A percentile compares a stretch with the other conserved stretches of the same genome.
Evolutionary conservation across 2,329 filamentous ascomycete species (phyloP).

Genomic region (Emergomyces orientalis): DNA sequence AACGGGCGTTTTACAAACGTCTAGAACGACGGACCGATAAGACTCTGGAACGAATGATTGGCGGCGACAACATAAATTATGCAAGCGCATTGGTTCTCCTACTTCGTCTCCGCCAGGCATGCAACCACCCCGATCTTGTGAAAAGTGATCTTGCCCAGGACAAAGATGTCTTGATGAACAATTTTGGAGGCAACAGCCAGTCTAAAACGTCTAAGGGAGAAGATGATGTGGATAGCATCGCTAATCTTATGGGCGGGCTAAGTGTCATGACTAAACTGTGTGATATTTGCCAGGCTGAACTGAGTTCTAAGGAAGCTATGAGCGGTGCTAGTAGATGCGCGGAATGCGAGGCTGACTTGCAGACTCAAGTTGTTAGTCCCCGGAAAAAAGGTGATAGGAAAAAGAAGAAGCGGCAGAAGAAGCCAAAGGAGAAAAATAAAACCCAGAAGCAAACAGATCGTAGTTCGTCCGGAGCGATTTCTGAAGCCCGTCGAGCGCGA

Average conservation of each 20-base stretch:
- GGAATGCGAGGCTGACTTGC: constrained; percentile 67
- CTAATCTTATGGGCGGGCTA: constrained; percentile 76
- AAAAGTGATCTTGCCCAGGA: constrained; percentile 79
- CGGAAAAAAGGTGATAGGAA: constrained; percentile 27
- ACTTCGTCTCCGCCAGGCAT: constrained; percentile 82
- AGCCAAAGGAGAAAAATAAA: constrained; percentile 29
- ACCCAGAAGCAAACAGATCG: constrained; percentile 37
- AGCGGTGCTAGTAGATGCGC: constrained; percentile 53
- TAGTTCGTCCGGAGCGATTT: constrained; percentile 16
- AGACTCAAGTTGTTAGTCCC: constrained; percentile 42
- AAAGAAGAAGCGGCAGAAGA: constrained; percentile 33
- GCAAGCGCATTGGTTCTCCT: constrained; percentile 87
- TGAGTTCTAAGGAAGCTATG: constrained; percentile 49
- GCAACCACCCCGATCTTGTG: constrained; percentile 85
- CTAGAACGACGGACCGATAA: constrained; percentile 77
- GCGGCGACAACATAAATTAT: constrained; percentile 69
- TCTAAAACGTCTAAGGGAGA: constrained; percentile 42
- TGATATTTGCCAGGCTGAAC: constrained; percentile 66
- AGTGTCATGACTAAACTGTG: constrained; percentile 69
- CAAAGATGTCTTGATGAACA: constrained; percentile 69
- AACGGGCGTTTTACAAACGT: constrained; percentile 76
- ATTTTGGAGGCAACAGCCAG: constrained; percentile 43
- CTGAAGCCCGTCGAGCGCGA: constrained; percentile 20
- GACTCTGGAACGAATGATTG: constrained; percentile 83
- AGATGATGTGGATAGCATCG: constrained; percentile 69